Evolutionary conservation across 73 alveolate species (phyloP), one percentile per base, ranked within the genome.

Genomic region (Paraurostyla sp.): DNA sequence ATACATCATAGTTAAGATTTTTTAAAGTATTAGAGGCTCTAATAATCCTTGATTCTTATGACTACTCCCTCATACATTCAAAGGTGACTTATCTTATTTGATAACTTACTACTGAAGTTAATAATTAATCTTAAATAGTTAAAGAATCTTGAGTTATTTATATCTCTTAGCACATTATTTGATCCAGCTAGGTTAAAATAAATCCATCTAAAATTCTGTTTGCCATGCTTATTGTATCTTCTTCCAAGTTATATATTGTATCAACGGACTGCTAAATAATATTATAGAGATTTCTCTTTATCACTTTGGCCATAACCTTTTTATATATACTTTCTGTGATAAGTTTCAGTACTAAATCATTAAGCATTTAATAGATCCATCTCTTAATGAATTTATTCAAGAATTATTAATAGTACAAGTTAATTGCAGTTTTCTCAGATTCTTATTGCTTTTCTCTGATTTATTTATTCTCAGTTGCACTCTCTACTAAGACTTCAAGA

Each of bases 241-340:
- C 86, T 49, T 73, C 86, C 23, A 73, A 50, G 33, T 40, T 73
- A 25, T 22, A 73, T 16, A 33, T 33, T 20, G 65, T 33, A 3
- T 73, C 86, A 1, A 73, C 86, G 7, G 86, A 73, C 16, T 20
- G 20, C 27, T 73, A 27, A 48, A 73, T 73, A 3, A 73, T 73
- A 25, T 45, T 73, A 48, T 45, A 45, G 0, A 73, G 62, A 23
- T 27, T 48, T 29, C 71, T 73, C 71, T 73, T 73, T 25, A 73
- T 73, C 25, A 49, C 42, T 25, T 73, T 73, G 41, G 71, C 25
- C 86, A 73, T 73, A 0, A 73, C 42, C 20, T 56, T 3, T 25
- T 73, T 73, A 46, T 73, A 73, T 3, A 73, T 73, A 48, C 71
- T 48, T 73, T 73, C 86, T 20, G 71, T 73, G 15, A 73, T 23